These are phyloP conservation scores for Coemansia asiatica DNA, from an alignment of 192 early-diverging fungal genomes.

Conservation along the genomic window DNA sequence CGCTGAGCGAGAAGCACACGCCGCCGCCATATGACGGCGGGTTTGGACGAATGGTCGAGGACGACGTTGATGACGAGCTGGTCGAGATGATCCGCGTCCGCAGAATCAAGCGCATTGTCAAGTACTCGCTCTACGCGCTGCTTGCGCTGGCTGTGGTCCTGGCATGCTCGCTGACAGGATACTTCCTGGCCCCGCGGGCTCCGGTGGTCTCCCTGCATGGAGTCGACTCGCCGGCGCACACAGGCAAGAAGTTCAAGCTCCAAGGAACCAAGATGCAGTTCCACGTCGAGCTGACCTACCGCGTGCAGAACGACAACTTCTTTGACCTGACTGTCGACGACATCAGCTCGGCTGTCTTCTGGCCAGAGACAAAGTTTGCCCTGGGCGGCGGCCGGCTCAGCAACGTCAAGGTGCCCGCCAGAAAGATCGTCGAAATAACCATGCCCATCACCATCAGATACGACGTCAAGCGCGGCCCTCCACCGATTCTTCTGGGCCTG, in stretches of 20 bases:
- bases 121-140: slow-evolving; percentile 23
- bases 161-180: slow-evolving; percentile 28
- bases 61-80: slow-evolving; percentile 38
- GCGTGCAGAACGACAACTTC: slow-evolving; percentile 53
- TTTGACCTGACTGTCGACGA: slow-evolving; percentile 45
- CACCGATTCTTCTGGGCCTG: slow-evolving; percentile 48
- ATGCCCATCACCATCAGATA: slow-evolving; percentile 49
- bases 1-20: slow-evolving; percentile 28
- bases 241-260: slow-evolving; percentile 37
- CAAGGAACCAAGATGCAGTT: slow-evolving; percentile 52
- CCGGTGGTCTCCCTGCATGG: slow-evolving; percentile 33
- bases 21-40: slow-evolving; percentile 29
- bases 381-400: slow-evolving; percentile 50
- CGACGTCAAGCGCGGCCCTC: slow-evolving; percentile 52
- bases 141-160: slow-evolving; percentile 16
- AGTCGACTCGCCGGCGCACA: slow-evolving; percentile 30
- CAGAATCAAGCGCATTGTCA: slow-evolving; percentile 27
- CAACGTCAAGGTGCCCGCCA: slow-evolving; percentile 36
- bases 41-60: slow-evolving; percentile 15
- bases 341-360: slow-evolving; percentile 50
- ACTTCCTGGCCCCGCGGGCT: slow-evolving; percentile 40
- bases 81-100: slow-evolving; percentile 36
- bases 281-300: slow-evolving; percentile 44
- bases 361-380: slow-evolving; percentile 55
- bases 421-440: slow-evolving; percentile 35